These are phyloP conservation scores for Blastocystis sp. DNA, from an alignment of 352 stramenopile species.

Conservation along the genomic window DNA sequence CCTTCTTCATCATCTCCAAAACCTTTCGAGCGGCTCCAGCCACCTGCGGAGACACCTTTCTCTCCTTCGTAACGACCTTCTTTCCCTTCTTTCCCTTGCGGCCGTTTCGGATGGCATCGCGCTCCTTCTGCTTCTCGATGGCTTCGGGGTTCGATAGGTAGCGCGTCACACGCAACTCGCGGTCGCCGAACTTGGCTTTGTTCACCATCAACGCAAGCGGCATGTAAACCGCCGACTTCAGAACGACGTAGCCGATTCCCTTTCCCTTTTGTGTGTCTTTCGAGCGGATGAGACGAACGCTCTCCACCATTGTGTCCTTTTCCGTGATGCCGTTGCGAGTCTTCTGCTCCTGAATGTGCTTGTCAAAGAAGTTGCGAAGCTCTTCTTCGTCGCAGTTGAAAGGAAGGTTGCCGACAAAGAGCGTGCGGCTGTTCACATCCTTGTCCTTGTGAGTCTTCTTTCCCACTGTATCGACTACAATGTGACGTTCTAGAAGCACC, in stretches of 20 bases:
- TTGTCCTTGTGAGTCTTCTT: neutral
- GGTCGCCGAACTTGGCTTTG: neutral
- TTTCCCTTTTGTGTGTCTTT: slow-evolving; percentile 70
- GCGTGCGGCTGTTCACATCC: slow-evolving; percentile 63
- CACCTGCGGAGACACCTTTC: neutral
- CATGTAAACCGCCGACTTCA: slow-evolving; percentile 59
- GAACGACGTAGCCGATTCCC: slow-evolving; percentile 74
- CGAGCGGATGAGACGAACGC: slow-evolving; percentile 74
- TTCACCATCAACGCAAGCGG: slow-evolving; percentile 32
- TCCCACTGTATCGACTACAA: slow-evolving; percentile 24
- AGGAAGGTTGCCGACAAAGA: slow-evolving; percentile 75
- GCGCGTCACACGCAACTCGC: neutral
- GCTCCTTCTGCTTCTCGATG: slow-evolving; percentile 32
- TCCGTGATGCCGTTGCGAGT: slow-evolving; percentile 50
- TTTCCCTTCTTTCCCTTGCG: slow-evolving; percentile 26
- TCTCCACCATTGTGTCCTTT: slow-evolving; percentile 64
- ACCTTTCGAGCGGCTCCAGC: neutral
- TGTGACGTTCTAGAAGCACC: slow-evolving; percentile 39
- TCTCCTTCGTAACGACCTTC: neutral
- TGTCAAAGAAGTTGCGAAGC: slow-evolving; percentile 65
- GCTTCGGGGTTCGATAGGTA: neutral
- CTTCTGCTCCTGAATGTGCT: slow-evolving; percentile 60
- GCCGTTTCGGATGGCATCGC: neutral
- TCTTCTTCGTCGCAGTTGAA: slow-evolving; percentile 71
- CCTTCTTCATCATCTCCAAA: slow-evolving; percentile 22